Evolutionary conservation across 306 rosid genomes (phyloP), one percentile per base, ranked within the genome.

Genomic region (Prunus fruticosa): DNA sequence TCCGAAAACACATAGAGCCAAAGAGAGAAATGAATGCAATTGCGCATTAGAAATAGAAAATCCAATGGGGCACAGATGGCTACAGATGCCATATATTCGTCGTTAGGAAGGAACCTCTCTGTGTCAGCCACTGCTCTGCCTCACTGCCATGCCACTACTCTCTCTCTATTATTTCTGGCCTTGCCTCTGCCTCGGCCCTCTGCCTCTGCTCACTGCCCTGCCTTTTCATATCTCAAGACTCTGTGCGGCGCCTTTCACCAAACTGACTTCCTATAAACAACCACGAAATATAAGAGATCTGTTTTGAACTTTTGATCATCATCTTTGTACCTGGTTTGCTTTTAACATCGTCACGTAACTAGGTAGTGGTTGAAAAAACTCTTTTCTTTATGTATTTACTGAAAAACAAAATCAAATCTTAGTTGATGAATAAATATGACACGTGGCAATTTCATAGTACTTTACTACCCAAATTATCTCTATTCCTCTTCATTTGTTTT

Each of bases 61-160:
- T 71, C 74, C 67, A 72, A 69, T 43, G 19, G 64, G 53, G 14
- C 47, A 25, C 67, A 54, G 79, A 81, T 53, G 53, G 80, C 25
- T 70, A 83, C 79, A 80, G 61, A 70, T 77, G 83, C 74, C 69
- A 74, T 53, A 34, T 52, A 67, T 32, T n/a, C 47, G 46, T 15
- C 12, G 28, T 69, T 41, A 51, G 74, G 47, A 34, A 51, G 74
- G 47, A 34, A 72, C 67, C 46, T 52, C 72, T 50, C 18, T 27
- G 43, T 47, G 72, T 74, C 81, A 78, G 12, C 8, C 18, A 66
- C 38, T 53, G 6, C 41, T 34, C 41, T 34, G 41, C 8, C 8
- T 34, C 72, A 71, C 30, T 8, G 41, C 46, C 56, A 27, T n/a
- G 61, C 61, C 19, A n/a, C 27, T 54, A 8, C 61, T 8, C 61